A percentile compares a stretch with the other conserved stretches of the same genome.
Conservation (phyloP, 805 yeast genomes). For the Candida tallmaniae region DNA sequence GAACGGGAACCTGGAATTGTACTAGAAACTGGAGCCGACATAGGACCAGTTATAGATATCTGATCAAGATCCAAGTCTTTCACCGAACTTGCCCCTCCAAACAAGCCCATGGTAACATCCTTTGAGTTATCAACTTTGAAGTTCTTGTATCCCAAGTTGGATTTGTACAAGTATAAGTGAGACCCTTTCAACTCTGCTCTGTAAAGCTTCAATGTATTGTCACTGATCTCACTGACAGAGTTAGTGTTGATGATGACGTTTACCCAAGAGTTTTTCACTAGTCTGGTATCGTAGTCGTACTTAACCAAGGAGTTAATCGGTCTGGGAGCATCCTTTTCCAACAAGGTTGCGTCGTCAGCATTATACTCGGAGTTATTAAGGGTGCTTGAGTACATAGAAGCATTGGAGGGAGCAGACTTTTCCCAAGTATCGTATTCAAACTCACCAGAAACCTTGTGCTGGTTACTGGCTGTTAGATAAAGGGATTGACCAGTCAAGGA, state of each 20-base stretch:
- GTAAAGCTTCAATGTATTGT: constrained; percentile 41
- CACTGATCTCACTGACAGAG: constrained; percentile 21
- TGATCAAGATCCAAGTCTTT: constrained; percentile 7
- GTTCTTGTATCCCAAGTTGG: constrained; percentile 39
- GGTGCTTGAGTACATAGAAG: too few species aligned
- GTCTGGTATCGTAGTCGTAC: constrained; percentile 27
- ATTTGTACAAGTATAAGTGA: constrained; percentile 55
- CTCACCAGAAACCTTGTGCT: constrained; percentile 4
- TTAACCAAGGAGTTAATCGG: constrained; percentile 4
- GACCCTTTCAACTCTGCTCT: constrained; percentile 73
- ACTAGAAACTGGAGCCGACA: constrained; percentile 1
- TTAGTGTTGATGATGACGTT: constrained; percentile 32
- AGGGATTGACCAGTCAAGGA: too few species aligned
- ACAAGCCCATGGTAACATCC: constrained; percentile 5
- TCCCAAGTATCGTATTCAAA: background rate
- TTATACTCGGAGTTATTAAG: too few species aligned
- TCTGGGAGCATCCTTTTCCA: constrained; percentile 3
- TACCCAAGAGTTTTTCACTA: constrained; percentile 33
- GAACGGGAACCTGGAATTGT: constrained; percentile 2
- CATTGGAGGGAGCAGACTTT: background rate
- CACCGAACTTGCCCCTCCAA: constrained; percentile 1
- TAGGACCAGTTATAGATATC: constrained; percentile 7
- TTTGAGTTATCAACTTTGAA: constrained; percentile 15
- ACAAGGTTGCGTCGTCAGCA: too few species aligned
- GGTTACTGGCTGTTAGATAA: constrained; percentile 5